Evolutionary conservation across 192 early-diverging fungal species (phyloP).

Genomic region (Backusella mclennaniae): DNA sequence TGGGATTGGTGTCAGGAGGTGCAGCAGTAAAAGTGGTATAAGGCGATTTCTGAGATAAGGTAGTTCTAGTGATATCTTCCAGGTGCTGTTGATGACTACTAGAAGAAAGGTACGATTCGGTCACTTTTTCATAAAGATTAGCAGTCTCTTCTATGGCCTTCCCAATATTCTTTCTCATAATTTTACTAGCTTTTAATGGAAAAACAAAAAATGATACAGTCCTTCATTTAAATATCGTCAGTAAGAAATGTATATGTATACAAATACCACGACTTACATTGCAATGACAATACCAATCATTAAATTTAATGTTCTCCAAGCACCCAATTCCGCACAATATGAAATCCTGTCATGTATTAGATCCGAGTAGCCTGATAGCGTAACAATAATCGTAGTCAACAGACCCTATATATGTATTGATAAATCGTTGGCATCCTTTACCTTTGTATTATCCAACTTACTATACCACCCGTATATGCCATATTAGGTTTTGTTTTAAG

Average conservation of each 20-base stretch:
- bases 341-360: constrained; percentile 9
- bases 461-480: constrained; percentile 15
- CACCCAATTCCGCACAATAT: background rate
- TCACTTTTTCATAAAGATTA: constrained; percentile 15
- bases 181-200: constrained; percentile 15
- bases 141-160: constrained; percentile 18
- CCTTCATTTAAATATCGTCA: constrained; percentile 1
- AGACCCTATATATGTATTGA: constrained; percentile 7
- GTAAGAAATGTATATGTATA: background rate
- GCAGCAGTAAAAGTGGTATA: background rate
- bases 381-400: constrained; percentile 12
- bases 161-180: constrained; percentile 13
- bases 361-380: constrained; percentile 10
- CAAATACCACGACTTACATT: constrained; percentile 1
- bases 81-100: background rate
- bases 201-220: constrained; percentile 11
- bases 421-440: background rate
- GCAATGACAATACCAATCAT: constrained; percentile 15
- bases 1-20: background rate
- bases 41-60: background rate
- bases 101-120: constrained; percentile 3
- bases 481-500: constrained; percentile 10
- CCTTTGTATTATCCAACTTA: background rate
- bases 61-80: background rate
- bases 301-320: constrained; percentile 15